Evolutionary conservation across 2,329 filamentous ascomycete species (phyloP), one percentile per base, ranked within the genome.

Genomic region (Teratosphaeria gauchensis): DNA sequence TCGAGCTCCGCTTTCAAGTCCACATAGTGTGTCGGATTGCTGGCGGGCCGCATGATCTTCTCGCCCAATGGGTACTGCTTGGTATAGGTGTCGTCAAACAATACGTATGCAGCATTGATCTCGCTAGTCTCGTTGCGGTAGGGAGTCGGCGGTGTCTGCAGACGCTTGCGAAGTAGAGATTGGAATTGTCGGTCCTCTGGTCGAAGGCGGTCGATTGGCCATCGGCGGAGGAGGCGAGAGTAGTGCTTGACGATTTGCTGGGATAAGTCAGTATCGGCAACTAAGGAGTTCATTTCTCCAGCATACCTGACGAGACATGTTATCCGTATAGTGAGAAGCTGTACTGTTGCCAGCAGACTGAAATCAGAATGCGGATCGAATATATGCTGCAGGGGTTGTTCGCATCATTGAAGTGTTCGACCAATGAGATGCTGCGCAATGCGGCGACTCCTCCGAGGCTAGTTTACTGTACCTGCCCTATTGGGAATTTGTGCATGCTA

Each of bases 71-170:
- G 79, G 61, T 78, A 82, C 65, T 76, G 65, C 56, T 78, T 80
- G 53, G 71, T 73, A 65, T 84, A 85, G 54, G 80, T 73, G 66
- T 86, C 78, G 63, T 84, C 82, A 2, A 86, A 73, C n/a, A 86
- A 72, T 2, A 80, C 78, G 62, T 82, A 83, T 1, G 86, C 76
- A 4, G 82, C 82, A 64, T 84, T 85, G 57, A 84, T 71, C 64
- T 82, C 76, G 33, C 70, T 69, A 33, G 74, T 65, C 61, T 81
- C 78, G 53, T 65, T 48, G 14, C 55, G 46, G 30, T 51, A 46
- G 21, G 61, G 19, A 8, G 54, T n/a, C 19, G 59, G 53, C 32
- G 61, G 12, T 5, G 60, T 33, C 24, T 57, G 68, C 60, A 74
- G 72, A 56, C 77, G 77, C 58, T 69, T 66, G 60, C 74, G 70